Base-by-base conservation (phyloP, 495 filamentous ascomycete species). In the Parathielavia hyrcaniae region DNA sequence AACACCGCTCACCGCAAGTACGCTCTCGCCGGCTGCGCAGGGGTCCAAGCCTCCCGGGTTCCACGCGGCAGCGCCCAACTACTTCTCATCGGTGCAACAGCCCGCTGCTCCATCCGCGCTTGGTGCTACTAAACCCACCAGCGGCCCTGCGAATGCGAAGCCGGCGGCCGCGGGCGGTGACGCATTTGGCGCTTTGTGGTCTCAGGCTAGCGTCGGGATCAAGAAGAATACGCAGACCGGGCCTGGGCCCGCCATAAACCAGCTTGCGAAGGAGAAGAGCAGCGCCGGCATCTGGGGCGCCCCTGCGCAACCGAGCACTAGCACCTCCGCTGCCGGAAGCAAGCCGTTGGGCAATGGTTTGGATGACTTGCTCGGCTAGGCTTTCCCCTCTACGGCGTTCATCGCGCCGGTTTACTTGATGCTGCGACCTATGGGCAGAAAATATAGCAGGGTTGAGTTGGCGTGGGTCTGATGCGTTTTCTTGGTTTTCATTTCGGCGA, bases 181-280 rank as follows among this genome's bases (percentile, higher is more conserved):
- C 71, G 91, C 88, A 1, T 98, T 98, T 55, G 90, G 88, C 11
- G 86, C 85, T 9, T 78, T 98, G 22, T 95, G 93, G 85, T 85
- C 80, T 30, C 79, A 86, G 49, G 86, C 89, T 30, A 89, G 86
- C 49, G 82, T 79, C 13, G 88, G 89, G 39, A 76, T 91, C 49
- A 89, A 90, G 75, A 98, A 96, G 74, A 74, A 79, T 23, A 77
- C 73, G 41, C 81, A 84, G 4, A 74, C 77, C 13, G 75, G 74
- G 5, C 71, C 80, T 1, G 83, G 79, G 57, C 88, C 87, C 60
- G 87, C 89, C 9, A 82, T 98, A 61, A 90, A 90, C 20, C 89
- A 91, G 67, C 87, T 98, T 75, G 92, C 90, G 44, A 96, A 96
- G 77, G 88, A 97, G 71, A 96, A 96, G 77, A 89, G 90, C 40